These are phyloP conservation scores for Paecilomyces sp. DNA, from an alignment of 2,329 filamentous ascomycete genomes.

Conservation along the genomic window DNA sequence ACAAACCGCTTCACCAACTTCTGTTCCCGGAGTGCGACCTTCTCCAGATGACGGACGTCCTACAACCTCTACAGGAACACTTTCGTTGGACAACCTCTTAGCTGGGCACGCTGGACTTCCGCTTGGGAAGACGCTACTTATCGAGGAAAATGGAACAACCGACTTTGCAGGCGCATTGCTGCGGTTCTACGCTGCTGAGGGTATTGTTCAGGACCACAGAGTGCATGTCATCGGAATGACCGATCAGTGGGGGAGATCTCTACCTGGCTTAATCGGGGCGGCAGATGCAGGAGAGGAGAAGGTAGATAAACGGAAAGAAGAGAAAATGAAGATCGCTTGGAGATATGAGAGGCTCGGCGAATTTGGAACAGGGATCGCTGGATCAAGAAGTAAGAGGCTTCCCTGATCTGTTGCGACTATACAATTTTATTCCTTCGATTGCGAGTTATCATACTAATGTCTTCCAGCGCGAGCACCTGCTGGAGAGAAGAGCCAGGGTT, in stretches of 20 bases:
- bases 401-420: slow-evolving; percentile 21
- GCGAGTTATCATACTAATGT: slow-evolving; percentile 8
- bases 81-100: slow-evolving; percentile 75
- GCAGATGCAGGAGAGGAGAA: slow-evolving; percentile 40
- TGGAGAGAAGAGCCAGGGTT: slow-evolving; percentile 37
- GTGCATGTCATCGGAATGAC: slow-evolving; percentile 78
- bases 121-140: slow-evolving; percentile 69
- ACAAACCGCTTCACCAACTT: slow-evolving; percentile 18
- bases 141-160: slow-evolving; percentile 87
- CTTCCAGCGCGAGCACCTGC: slow-evolving; percentile 18
- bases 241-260: slow-evolving; percentile 72
- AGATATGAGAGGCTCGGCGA: slow-evolving; percentile 81
- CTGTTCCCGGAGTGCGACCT: slow-evolving; percentile 58
- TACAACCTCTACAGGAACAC: slow-evolving; percentile 85
- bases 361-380: slow-evolving; percentile 50
- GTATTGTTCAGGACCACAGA: slow-evolving; percentile 81
- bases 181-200: slow-evolving; percentile 87
- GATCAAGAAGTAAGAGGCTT: slow-evolving; percentile 51
- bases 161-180: slow-evolving; percentile 83
- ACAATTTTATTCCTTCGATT: neutral
- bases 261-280: slow-evolving; percentile 64
- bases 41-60: slow-evolving; percentile 82
- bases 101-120: slow-evolving; percentile 81
- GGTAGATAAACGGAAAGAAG: slow-evolving; percentile 40
- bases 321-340: slow-evolving; percentile 99